phyloP scores from a whole-genome alignment of 768 basidiomycete species.

The Glaciozyma martinii region DNA sequence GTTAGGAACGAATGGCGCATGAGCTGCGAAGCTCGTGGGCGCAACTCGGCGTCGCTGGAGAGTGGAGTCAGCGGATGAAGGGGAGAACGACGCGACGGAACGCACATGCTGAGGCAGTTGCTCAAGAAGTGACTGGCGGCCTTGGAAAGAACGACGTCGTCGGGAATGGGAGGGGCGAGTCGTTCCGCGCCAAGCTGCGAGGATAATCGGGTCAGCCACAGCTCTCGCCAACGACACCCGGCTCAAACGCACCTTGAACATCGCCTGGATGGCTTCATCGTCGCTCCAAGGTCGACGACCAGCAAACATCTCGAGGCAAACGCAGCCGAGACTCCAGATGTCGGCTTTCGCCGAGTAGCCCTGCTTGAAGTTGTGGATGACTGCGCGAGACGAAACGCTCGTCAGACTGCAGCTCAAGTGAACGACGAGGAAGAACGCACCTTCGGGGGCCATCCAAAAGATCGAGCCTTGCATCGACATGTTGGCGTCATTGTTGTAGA shows the following conservation, averaged over 20 bases:
- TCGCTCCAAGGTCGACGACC: conserved; percentile 91
- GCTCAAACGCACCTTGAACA: conserved; percentile 66
- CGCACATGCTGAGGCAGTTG: too few species aligned
- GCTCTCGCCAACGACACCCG: conserved; percentile 71
- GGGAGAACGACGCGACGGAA: too few species aligned
- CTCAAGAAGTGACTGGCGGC: too few species aligned
- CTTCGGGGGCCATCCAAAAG: conserved; percentile 98
- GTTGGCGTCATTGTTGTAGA: conserved; percentile 62
- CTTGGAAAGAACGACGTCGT: too few species aligned
- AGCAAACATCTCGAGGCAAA: conserved; percentile 98
- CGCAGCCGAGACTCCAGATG: conserved; percentile 91
- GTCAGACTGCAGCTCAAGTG: neutral
- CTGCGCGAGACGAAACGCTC: conserved; percentile 25
- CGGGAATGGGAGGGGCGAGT: too few species aligned
- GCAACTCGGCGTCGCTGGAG: conserved; percentile 24
- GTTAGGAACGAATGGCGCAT: conserved; percentile 30
- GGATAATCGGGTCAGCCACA: conserved; percentile 11
- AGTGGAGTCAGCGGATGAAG: too few species aligned
- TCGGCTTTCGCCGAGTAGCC: conserved; percentile 96
- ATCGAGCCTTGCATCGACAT: conserved; percentile 88
- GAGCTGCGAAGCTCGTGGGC: conserved; percentile 30
- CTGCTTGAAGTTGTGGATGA: conserved; percentile 60
- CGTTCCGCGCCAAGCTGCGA: neutral
- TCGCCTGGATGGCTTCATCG: conserved; percentile 79
- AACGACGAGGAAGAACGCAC: conserved; percentile 49